Percentiles rank a stretch among this genome's conserved stretches.
These are phyloP conservation scores for Saccharomycopsis hybrid DNA, from an alignment of 1,139 yeast species.

Conservation along the genomic window DNA sequence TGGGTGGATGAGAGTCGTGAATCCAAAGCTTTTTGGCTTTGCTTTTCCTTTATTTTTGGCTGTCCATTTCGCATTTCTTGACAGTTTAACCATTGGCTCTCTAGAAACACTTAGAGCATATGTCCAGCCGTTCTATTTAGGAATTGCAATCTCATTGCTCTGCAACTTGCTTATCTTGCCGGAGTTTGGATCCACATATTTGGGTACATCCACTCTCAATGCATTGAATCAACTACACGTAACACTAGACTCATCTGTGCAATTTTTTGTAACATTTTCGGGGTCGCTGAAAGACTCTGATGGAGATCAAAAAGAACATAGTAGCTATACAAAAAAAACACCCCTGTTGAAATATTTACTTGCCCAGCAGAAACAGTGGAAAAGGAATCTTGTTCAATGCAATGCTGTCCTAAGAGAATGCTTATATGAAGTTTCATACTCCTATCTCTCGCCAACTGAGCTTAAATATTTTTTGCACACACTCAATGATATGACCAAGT, in stretches of 20 bases:
- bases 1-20: conserved; percentile 42
- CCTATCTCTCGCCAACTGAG: conserved; percentile 39
- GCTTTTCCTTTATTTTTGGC: conserved; percentile 41
- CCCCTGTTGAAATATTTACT: conserved; percentile 26
- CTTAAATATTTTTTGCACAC: conserved; percentile 33
- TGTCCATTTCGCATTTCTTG: conserved; percentile 41
- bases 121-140: conserved; percentile 38
- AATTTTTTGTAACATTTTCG: conserved; percentile 31
- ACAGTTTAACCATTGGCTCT: conserved; percentile 29
- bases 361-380: conserved; percentile 26
- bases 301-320: too few species aligned
- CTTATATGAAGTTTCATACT: conserved; percentile 41
- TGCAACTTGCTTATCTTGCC: conserved; percentile 40
- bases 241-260: conserved; percentile 34
- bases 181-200: conserved; percentile 44
- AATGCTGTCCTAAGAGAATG: conserved; percentile 39
- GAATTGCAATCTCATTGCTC: conserved; percentile 37
- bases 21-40: conserved; percentile 39
- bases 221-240: conserved; percentile 35
- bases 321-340: conserved; percentile 24
- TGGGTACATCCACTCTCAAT: conserved; percentile 38
- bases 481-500: conserved; percentile 30
- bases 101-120: conserved; percentile 32
- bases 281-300: conserved; percentile 5
- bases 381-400: conserved; percentile 32